Base-by-base conservation (phyloP, 352 stramenopile genomes). In the Elongisporangium undulatum region DNA sequence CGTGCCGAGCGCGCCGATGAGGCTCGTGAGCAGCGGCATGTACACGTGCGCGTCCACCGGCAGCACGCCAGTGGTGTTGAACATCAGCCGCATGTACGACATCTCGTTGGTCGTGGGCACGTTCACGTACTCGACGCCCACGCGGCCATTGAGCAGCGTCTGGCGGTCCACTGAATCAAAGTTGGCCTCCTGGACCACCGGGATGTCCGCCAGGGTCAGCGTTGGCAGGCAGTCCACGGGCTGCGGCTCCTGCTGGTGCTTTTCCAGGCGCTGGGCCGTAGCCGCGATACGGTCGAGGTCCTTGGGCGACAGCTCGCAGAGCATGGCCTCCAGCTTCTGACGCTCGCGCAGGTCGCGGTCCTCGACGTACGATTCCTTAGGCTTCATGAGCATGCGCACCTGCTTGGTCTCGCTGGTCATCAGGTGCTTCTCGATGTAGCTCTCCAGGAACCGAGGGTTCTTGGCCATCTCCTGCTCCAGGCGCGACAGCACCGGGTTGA, bases 21-120 rank as follows among this genome's bases (percentile, higher is more conserved):
- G 75, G 4, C 65, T 79, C 45, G 82, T 81, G 59, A 94, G 91
- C 4, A 92, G 56, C 26, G 80, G 85, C 15, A 90, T 59, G 62
- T 86, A 92, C 58, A 66, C 53, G 56, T 90, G 76, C 49, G 92
- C 89, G 53, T 77, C 76, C 52, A 75, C 58, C 3, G 85, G 85
- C 16, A 92, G 58, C 26, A 67, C 53, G 29, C 50, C 51, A 5
- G 61, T 69, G 55, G 79, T 67, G 55, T 94, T 79, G 61, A 89
- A 92, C 13, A 85, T 62, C 50, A 94, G 59, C 2, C 85, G 85
- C 19, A 94, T 64, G 61, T 94, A 94, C 58, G 82, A 86, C 62
- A 94, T 79, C 59, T 91, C 85, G 68, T 93, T 92, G 12, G 83
- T 94, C 23, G 85, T 90, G 23, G 83, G 77, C 39, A 90, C 79